Percentiles rank a stretch among this genome's conserved stretches.
Evolutionary conservation across 352 stramenopile genomes (phyloP).

Genomic region (Phytophthora idaei): DNA sequence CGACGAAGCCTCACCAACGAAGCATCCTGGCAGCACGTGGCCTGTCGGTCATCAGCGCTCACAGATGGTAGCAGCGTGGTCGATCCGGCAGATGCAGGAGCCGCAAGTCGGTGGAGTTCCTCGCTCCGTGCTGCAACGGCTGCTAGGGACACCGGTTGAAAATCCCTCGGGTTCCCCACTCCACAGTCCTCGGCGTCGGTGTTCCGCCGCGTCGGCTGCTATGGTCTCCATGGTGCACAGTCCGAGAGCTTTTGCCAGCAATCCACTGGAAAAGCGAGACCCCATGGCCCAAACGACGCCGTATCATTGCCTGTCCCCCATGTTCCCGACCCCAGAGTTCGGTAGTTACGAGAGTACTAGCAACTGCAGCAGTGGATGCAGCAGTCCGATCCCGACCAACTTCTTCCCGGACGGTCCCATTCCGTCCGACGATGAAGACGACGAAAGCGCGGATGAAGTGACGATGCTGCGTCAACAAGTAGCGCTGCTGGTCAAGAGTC

Average conservation of each 20-base stretch:
- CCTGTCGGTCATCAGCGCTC: constrained; percentile 20
- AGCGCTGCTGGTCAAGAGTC: constrained; percentile 54
- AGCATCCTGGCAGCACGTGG: constrained; percentile 33
- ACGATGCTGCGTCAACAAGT: constrained; percentile 60
- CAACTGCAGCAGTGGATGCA: constrained; percentile 37
- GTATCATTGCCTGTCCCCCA: constrained; percentile 29
- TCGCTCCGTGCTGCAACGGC: constrained; percentile 34
- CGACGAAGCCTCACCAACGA: constrained; percentile 17
- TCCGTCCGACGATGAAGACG: constrained; percentile 38
- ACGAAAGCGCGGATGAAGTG: constrained; percentile 42
- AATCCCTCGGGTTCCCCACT: constrained; percentile 20
- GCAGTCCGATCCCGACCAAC: constrained; percentile 30
- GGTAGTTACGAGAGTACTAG: constrained; percentile 35
- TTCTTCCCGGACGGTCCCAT: constrained; percentile 28
- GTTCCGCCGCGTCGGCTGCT: constrained; percentile 40
- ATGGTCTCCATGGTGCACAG: constrained; percentile 41
- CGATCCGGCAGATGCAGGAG: constrained; percentile 28
- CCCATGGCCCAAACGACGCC: constrained; percentile 27
- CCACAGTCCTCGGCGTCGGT: constrained; percentile 37
- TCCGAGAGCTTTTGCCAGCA: constrained; percentile 35
- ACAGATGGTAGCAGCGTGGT: constrained; percentile 38
- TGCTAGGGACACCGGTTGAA: constrained; percentile 25
- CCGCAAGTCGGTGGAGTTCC: constrained; percentile 36
- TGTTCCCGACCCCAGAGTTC: constrained; percentile 25
- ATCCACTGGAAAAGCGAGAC: constrained; percentile 24